A percentile compares a stretch with the other conserved stretches of the same genome.
Evolutionary conservation across 139 green algal species (phyloP).

Genomic region (Tetraselmis chui): DNA sequence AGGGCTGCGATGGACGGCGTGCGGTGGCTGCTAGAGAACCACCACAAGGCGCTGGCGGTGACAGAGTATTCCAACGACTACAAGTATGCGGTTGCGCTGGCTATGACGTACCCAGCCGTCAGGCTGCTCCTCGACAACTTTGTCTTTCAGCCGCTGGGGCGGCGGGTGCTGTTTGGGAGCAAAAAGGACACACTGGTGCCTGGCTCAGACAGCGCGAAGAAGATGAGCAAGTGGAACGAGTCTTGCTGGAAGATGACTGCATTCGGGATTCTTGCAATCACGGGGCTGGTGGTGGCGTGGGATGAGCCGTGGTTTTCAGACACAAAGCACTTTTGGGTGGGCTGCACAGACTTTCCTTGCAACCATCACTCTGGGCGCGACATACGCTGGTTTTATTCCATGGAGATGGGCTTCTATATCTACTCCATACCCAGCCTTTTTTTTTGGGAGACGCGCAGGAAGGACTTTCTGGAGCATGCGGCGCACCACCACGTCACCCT

Average conservation of each 20-base stretch:
- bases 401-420: conserved; percentile 75
- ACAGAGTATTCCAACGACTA: not conserved
- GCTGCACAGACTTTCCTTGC: conserved; percentile 56
- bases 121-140: not conserved
- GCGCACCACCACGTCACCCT: conserved; percentile 76
- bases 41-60: not conserved
- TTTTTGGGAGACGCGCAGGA: conserved; percentile 61
- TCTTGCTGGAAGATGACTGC: not conserved
- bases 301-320: conserved; percentile 38
- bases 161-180: not conserved
- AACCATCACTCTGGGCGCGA: conserved; percentile 27
- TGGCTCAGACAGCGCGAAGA: not conserved
- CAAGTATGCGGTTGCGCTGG: not conserved
- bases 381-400: conserved; percentile 65
- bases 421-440: conserved; percentile 37
- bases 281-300: not conserved
- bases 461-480: conserved; percentile 73
- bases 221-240: not conserved
- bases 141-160: not conserved
- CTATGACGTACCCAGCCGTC: not conserved
- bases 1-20: not conserved
- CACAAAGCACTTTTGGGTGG: conserved; percentile 46
- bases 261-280: not conserved
- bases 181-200: not conserved
- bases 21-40: not conserved